Evolutionary conservation across 2,329 filamentous ascomycete genomes (phyloP).

Genomic region (Monilinia fructigena): DNA sequence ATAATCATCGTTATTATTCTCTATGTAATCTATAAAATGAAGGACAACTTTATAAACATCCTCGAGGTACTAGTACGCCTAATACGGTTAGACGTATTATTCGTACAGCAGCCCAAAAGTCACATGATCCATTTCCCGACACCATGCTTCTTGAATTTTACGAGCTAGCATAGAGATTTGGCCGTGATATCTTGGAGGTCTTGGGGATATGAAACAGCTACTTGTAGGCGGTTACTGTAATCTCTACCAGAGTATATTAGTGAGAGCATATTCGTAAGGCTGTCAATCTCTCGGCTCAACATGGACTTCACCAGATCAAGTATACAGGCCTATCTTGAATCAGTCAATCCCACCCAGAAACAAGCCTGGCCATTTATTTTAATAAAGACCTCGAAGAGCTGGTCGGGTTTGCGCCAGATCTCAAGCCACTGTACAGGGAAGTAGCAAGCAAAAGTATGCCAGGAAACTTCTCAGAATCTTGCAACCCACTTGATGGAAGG

Average conservation of each 20-base stretch:
- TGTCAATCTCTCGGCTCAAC: not conserved
- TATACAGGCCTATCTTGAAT: not conserved
- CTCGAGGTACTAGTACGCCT: too few relatives aligned
- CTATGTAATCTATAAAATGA: too few relatives aligned
- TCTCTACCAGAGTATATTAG: too few relatives aligned
- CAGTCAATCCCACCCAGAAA: not conserved
- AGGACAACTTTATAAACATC: too few relatives aligned
- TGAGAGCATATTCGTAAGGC: not conserved
- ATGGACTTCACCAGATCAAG: not conserved
- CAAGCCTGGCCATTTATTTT: conserved; percentile 11
- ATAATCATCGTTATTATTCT: too few relatives aligned
- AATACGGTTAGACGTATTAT: too few relatives aligned
- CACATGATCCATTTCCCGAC: too few relatives aligned
- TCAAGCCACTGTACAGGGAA: conserved; percentile 15
- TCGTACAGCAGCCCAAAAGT: too few relatives aligned
- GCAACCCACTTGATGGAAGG: not conserved
- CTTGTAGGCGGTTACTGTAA: not conserved
- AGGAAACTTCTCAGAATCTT: not conserved
- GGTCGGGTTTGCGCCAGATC: conserved; percentile 23
- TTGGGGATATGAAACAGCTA: not conserved
- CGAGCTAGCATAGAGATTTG: not conserved
- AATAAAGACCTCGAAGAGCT: conserved; percentile 23
- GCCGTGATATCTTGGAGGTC: not conserved
- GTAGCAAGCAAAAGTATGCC: not conserved
- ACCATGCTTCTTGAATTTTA: not conserved